Conservation (phyloP, 768 basidiomycete genomes). For the Trametes maxima region DNA sequence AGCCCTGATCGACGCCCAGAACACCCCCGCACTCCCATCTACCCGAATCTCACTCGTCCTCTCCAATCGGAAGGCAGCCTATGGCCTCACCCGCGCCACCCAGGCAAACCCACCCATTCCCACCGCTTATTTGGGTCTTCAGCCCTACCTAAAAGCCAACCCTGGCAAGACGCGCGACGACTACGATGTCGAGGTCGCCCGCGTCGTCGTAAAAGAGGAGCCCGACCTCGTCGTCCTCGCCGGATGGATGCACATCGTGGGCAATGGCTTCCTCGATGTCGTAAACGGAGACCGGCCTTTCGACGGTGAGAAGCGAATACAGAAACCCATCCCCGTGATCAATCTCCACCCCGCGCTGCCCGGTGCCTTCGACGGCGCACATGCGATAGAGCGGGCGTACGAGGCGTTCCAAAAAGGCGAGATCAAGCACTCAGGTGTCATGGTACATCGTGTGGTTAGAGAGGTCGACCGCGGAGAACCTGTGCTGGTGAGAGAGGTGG, state of each 20-base stretch:
- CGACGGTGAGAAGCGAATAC: slow-evolving; percentile 37
- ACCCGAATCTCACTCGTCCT: slow-evolving; percentile 78
- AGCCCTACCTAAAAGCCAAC: slow-evolving; percentile 77
- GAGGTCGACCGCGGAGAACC: slow-evolving; percentile 95
- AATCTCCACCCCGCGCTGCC: slow-evolving; percentile 97
- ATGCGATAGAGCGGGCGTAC: slow-evolving; percentile 86
- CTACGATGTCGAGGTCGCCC: slow-evolving; percentile 83
- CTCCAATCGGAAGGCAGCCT: slow-evolving; percentile 90
- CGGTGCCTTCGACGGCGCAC: slow-evolving; percentile 94
- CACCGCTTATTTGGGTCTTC: slow-evolving; percentile 80
- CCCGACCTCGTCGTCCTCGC: slow-evolving; percentile 95
- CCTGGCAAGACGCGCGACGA: slow-evolving; percentile 76
- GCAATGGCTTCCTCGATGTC: slow-evolving; percentile 75
- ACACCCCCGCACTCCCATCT: slow-evolving; percentile 72
- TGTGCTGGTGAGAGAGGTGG: slow-evolving; percentile 76
- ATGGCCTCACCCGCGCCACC: slow-evolving; percentile 82
- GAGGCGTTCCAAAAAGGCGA: slow-evolving; percentile 87
- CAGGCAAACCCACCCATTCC: slow-evolving; percentile 75
- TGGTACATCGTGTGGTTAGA: slow-evolving; percentile 93
- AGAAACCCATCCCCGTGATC: slow-evolving; percentile 73
- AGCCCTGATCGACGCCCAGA: slow-evolving; percentile 88
- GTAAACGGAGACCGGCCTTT: slow-evolving; percentile 47
- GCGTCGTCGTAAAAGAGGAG: slow-evolving; percentile 56
- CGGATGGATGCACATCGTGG: slow-evolving; percentile 98
- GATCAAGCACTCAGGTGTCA: slow-evolving; percentile 76